Percentiles rank a stretch among this genome's conserved stretches.
Evolutionary conservation across 2,329 filamentous ascomycete species (phyloP).

Genomic region (Neoscytalidium dimidiatum): DNA sequence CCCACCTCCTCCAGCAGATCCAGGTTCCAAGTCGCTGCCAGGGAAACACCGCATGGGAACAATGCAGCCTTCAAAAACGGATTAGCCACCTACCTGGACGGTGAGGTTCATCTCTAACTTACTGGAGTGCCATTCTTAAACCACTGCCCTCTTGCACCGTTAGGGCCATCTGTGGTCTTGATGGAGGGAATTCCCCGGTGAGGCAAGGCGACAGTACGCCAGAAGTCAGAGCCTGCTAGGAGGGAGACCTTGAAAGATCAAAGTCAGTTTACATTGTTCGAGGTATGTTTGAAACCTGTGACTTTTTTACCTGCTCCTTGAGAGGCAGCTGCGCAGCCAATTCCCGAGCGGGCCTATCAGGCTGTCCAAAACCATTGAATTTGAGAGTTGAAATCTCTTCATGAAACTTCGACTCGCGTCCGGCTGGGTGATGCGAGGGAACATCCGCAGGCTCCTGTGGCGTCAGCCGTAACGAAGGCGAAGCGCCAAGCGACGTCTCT

Average conservation of each 20-base stretch:
- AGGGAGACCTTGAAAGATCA: slow-evolving; percentile 33
- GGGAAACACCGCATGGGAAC: slow-evolving; percentile 76
- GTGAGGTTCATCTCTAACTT: not conserved
- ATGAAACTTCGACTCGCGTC: not conserved
- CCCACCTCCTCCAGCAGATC: slow-evolving; percentile 70
- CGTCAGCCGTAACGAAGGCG: not conserved
- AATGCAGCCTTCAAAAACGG: slow-evolving; percentile 60
- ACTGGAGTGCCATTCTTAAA: slow-evolving; percentile 55
- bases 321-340: slow-evolving; percentile 38
- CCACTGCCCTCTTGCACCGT: slow-evolving; percentile 69
- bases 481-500: not conserved
- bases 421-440: not conserved
- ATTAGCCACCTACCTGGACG: slow-evolving; percentile 22
- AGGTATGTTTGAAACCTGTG: too few species aligned
- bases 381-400: slow-evolving; percentile 22
- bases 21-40: slow-evolving; percentile 78
- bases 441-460: not conserved
- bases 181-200: slow-evolving; percentile 64
- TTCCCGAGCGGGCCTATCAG: slow-evolving; percentile 37
- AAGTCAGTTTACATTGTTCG: not conserved
- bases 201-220: slow-evolving; percentile 66
- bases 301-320: slow-evolving; percentile 38
- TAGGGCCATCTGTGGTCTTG: slow-evolving; percentile 68
- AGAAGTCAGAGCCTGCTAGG: slow-evolving; percentile 63
- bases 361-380: slow-evolving; percentile 32